Evolutionary conservation across 768 basidiomycete species (phyloP), one percentile per base, ranked within the genome.

Genomic region (Hygrophoropsis aurantiaca): DNA sequence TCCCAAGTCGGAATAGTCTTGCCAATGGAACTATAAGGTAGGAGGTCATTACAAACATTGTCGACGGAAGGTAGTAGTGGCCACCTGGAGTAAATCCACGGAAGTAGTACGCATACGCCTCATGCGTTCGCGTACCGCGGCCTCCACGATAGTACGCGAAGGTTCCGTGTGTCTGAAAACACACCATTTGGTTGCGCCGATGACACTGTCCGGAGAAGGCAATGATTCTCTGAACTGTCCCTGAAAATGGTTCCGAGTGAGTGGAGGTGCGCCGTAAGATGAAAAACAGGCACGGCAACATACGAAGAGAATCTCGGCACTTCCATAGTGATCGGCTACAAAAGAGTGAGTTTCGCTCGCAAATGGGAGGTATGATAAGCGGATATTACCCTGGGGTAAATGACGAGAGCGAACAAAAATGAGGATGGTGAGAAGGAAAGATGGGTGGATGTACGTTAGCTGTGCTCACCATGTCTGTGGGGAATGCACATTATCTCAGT

Each of bases 121-220:
- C 67, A 86, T 75, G 41, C 89, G 81, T 56, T 91, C 87, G 50
- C 75, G 73, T 11, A 91, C 74, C 9, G 79, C 84, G 8, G 74
- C 75, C 54, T 82, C 73, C 40, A 90, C 86, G 43, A 75, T 64
- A 24, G 72, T 63, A 6, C 78, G 79, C 3, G 85, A 75, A 2
- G 79, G 71, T 11, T 65, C 65, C 13, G 72, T 69, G 23, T 69
- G 67, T 47, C 77, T 73, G 70, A 91, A 91, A 11, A 89, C 79
- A 62, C 89, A 91, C 88, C 87, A 93, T 60, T 93, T 93, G 2
- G 91, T 93, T 1, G 85, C 87, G 35, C 87, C 85, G 20, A 91
- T 51, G 9, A 87, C 74, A 3, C 65, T 56, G 30, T 69, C 58
- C 23, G 73, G 58, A 24, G 66, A 52, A 23, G 71, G 61, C 15